Base-by-base conservation (phyloP, 371 early-diverging fungal species). In the Saksenaea vasiformis region DNA sequence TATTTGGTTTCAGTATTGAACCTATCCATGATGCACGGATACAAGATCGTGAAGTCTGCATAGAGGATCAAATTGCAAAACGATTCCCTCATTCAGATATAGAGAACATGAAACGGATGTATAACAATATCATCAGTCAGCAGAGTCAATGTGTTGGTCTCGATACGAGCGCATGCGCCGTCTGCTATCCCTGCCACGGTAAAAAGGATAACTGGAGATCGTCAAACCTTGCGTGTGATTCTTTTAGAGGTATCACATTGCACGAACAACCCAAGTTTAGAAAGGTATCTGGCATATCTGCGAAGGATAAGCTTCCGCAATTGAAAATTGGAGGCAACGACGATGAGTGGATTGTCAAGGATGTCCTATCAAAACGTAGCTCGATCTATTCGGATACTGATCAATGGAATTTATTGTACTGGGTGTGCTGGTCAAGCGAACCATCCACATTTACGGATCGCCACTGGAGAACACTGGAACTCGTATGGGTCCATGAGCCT, bases 391-490 rank as follows among this genome's bases (percentile, higher is more conserved):
- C 88, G 0, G 79, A 82, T 24, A 76, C 81, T 7, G 83, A 81
- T 15, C 73, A 83, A 19, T 88, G 88, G 88, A 79, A 83, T 44
- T 62, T 83, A 26, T 65, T 88, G 24, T 85, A 88, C 56, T 88
- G 88, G 88, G 85, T 86, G 0, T 83, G 83, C 27, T 88, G 88
- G 88, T 86, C 87, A 0, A 87, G 86, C 13, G 84, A 83, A 24
- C 80, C 84, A 5, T 68, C 74, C 0, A 86, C 88, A 1, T 88
- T 87, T 69, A 80, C 77, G 3, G 79, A 83, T 24, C 79, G 88
- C 7, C 88, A 88, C 47, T 88, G 80, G 80, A 76, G 85, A n/a
- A 83, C 88, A 0, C 71, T 88, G 36, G 88, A 88, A 28, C 69
- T 87, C 38, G 79, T 88, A 0, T 85, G 87, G 82, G 78, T 87